Percentiles rank a stretch among this genome's conserved stretches.
Conservation (phyloP, 2,329 filamentous ascomycete species). For the Berkeleyomyces rouxiae region DNA sequence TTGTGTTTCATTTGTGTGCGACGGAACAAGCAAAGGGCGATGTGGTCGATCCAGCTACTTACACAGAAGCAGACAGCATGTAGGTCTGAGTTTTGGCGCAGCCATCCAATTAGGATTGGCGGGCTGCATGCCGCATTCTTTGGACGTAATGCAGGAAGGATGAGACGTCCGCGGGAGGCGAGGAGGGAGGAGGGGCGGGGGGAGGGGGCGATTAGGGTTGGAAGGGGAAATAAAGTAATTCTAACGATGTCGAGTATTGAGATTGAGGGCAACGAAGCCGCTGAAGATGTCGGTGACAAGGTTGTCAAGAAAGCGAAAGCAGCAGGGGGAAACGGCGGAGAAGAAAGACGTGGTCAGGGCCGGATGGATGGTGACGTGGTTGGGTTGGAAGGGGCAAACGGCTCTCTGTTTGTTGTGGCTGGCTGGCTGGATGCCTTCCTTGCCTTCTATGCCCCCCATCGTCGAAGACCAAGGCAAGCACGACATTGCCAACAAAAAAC, state of each 20-base stretch:
- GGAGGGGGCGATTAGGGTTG: not conserved
- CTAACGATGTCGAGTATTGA: not conserved
- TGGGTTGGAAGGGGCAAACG: not conserved
- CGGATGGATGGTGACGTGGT: no score
- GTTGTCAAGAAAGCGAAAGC: no score
- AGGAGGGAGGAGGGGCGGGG: not conserved
- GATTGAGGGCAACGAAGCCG: not conserved
- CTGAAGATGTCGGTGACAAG: not conserved
- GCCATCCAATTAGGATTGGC: slow-evolving; percentile 4
- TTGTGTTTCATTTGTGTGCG: not conserved
- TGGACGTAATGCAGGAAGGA: not conserved
- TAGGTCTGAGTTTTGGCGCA: not conserved
- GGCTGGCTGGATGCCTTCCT: not conserved
- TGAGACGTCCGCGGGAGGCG: not conserved
- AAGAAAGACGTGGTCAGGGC: no score
- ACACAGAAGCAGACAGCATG: not conserved
- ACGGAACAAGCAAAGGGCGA: not conserved
- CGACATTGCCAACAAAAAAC: not conserved
- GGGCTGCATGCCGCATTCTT: slow-evolving; percentile 2
- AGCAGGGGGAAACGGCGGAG: no score
- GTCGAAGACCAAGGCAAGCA: not conserved
- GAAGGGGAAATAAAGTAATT: not conserved
- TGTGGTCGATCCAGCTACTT: not conserved
- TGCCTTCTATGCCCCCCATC: not conserved
- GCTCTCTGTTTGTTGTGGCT: not conserved